A percentile compares a stretch with the other conserved stretches of the same genome.
phyloP scores from a whole-genome alignment of 106 monocot genomes.

The Dendrobium nobile region DNA sequence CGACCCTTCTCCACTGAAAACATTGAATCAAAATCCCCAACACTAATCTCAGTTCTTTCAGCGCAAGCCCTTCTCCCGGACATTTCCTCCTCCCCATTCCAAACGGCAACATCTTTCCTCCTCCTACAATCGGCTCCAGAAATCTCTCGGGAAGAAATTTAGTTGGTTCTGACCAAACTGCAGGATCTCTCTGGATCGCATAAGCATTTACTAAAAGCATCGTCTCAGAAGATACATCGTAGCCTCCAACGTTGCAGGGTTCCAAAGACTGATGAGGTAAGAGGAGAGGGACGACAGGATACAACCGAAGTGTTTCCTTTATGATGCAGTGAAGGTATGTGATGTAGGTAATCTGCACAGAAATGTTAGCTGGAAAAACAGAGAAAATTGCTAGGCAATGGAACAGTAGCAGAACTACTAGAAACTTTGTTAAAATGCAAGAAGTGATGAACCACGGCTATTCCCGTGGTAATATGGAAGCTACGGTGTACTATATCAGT shows the following conservation, averaged over 20 bases:
- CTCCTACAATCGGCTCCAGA: not conserved
- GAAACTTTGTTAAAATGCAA: too few relatives aligned
- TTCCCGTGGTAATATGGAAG: too few relatives aligned
- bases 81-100: constrained; percentile 18
- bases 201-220: constrained; percentile 20
- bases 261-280: not conserved
- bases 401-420: too few relatives aligned
- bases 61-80: constrained; percentile 6
- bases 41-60: not conserved
- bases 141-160: constrained; percentile 19
- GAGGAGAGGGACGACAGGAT: constrained; percentile 11
- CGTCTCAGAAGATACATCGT: constrained; percentile 2
- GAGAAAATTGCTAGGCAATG: too few relatives aligned
- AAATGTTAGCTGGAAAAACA: too few relatives aligned
- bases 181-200: constrained; percentile 11
- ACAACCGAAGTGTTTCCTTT: constrained; percentile 10
- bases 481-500: too few relatives aligned
- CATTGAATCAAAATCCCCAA: constrained; percentile 8
- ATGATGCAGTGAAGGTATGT: constrained; percentile 14
- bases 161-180: not conserved
- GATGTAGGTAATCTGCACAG: too few relatives aligned
- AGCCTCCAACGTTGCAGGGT: constrained; percentile 6
- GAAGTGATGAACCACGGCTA: too few relatives aligned
- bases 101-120: not conserved
- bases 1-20: not conserved